phyloP scores from a whole-genome alignment of 495 filamentous ascomycete species.

The Penicillium lividum region DNA sequence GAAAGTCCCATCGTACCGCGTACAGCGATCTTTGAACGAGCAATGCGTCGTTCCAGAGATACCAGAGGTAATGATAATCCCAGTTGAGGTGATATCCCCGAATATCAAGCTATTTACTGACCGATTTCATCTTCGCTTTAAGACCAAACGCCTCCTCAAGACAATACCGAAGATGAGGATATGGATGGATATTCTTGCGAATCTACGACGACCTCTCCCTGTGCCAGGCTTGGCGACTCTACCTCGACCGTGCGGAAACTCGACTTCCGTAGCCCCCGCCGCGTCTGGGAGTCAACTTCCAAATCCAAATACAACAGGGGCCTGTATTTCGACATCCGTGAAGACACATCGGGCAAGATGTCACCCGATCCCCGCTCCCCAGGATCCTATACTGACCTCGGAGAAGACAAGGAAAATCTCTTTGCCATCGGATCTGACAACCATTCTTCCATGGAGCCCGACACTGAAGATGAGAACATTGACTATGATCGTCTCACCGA shows the following conservation, averaged over 20 bases:
- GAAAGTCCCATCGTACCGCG: not conserved
- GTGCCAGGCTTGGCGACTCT: not conserved
- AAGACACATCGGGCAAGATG: not conserved
- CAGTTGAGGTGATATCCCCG: not conserved
- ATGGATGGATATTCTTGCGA: not conserved
- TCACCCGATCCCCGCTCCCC: not conserved
- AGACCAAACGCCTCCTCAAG: not conserved
- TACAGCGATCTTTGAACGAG: not conserved
- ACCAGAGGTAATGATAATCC: not conserved
- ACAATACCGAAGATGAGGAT: not conserved
- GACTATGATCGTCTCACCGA: not conserved
- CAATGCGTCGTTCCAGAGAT: not conserved
- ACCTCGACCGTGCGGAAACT: not conserved
- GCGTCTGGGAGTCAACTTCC: not conserved
- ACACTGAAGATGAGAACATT: not conserved
- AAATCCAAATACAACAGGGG: no score
- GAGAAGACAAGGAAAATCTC: slow-evolving; percentile 9
- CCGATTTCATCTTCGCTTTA: not conserved
- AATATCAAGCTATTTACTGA: not conserved
- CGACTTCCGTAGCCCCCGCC: no score
- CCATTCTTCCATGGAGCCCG: not conserved
- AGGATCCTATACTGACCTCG: not conserved
- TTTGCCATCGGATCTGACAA: not conserved
- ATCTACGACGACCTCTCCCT: not conserved
- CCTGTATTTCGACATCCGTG: not conserved